phyloP scores from a whole-genome alignment of 257 asterid genomes.

The Primulina huaijiensis region DNA sequence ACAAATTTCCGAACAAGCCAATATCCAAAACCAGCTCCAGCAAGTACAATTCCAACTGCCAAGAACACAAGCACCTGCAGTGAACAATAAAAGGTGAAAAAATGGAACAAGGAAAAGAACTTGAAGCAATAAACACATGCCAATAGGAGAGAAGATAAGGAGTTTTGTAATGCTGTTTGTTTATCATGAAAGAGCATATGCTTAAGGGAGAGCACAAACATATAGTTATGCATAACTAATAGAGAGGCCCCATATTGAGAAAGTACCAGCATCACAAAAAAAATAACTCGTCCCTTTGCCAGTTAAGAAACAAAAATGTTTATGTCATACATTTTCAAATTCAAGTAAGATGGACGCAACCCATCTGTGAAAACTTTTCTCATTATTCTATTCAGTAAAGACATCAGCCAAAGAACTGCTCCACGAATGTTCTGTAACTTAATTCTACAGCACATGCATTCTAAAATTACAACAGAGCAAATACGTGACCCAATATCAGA shows the following conservation, averaged over 20 bases:
- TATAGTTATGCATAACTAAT: not conserved
- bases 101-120: constrained; percentile 4
- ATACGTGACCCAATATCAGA: not conserved
- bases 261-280: not conserved
- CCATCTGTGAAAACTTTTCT: not conserved
- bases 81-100: constrained; percentile 17
- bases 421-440: constrained; percentile 6
- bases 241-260: not conserved
- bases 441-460: not conserved
- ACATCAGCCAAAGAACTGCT: not conserved
- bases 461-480: not conserved
- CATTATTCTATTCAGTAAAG: not conserved
- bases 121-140: constrained; percentile 1
- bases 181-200: not conserved
- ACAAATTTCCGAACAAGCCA: constrained; percentile 91
- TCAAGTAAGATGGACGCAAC: not conserved
- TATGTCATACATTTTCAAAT: not conserved
- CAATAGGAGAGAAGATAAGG: not conserved
- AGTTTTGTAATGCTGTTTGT: not conserved
- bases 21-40: constrained; percentile 90
- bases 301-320: constrained; percentile 8
- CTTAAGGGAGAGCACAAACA: not conserved
- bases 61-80: constrained; percentile 68
- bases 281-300: not conserved
- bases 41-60: constrained; percentile 64